Evolutionary conservation across 2,329 filamentous ascomycete species (phyloP).

Genomic region (Colletotrichum magnum): DNA sequence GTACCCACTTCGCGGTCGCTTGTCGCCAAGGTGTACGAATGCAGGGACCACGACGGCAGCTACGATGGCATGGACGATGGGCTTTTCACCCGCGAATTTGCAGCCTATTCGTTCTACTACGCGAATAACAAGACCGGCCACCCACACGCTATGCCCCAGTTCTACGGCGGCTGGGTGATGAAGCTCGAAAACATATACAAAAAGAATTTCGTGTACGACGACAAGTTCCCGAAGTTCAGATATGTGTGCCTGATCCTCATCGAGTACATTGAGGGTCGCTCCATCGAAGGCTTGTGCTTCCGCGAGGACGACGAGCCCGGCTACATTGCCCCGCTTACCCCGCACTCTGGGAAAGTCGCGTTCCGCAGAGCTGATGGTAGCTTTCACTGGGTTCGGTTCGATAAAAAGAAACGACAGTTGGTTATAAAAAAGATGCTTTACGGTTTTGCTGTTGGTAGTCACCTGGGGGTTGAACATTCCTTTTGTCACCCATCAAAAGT

Average conservation of each 20-base stretch:
- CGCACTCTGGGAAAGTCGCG: too few species aligned
- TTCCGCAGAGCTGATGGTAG: neutral
- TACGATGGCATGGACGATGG: accelerated
- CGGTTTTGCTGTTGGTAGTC: neutral
- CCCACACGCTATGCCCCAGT: neutral
- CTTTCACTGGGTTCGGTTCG: neutral
- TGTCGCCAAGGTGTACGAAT: neutral
- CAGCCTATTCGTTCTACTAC: neutral
- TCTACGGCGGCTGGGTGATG: conserved; percentile 2
- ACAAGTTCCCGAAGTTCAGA: neutral
- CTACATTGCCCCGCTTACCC: too few species aligned
- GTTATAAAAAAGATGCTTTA: neutral
- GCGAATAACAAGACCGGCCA: neutral
- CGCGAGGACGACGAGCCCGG: neutral
- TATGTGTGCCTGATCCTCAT: neutral
- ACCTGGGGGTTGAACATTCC: neutral
- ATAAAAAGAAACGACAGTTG: neutral
- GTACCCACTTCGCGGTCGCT: neutral
- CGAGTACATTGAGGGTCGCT: neutral
- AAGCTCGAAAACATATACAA: neutral
- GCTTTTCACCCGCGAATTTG: neutral
- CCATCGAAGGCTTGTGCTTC: neutral
- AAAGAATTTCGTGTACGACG: neutral
- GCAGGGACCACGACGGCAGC: neutral
- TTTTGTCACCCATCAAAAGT: neutral